Base-by-base conservation (phyloP, 495 filamentous ascomycete genomes). In the Podospora sp. region DNA sequence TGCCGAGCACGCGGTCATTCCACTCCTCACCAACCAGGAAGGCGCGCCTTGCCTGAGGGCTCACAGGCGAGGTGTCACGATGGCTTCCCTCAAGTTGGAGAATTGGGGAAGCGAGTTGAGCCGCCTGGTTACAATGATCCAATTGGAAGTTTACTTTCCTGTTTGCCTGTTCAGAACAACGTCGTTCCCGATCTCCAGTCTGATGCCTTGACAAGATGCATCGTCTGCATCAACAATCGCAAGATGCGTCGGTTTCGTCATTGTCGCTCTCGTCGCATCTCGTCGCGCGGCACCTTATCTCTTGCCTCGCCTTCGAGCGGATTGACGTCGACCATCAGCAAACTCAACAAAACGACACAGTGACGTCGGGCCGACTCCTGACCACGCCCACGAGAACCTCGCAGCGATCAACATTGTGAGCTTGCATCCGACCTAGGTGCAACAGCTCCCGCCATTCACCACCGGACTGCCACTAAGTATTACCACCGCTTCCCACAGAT, bases 31-130 rank as follows among this genome's bases (percentile, higher is more conserved):
- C 12, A 5, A 57, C 53, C 22, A 57, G 26, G 26, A 57, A 57
- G 1, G 12, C 25, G 12, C 53, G 9, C 4, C 22, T 24, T 33
- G 29, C 29, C 4, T 18, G 40, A n/a, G n/a, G n/a, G n/a, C n/a
- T 14, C 40, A 46, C 16, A 57, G 26, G 12, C 22, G 53, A 24
- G 22, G 53, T 24, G 53, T 57, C 53, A 57, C 53, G 21, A 57
- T 57, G 53, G 53, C 53, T 57, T 57, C 53, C 53, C 53, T 21
- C n/a, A 57, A 24, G 18, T 24, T 22, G 53, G 53, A 21, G 53
- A 18, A 26, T 57, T 57, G 53, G 53, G 21, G 53, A 27, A 16
- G 26, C 22, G 22, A 25, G 22, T 57, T 57, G 53, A 57, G 53
- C 53, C 53, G 53, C 53, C 26, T 57, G 53, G 22, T 26, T 21